These are phyloP conservation scores for Chlorella sp. DNA, from an alignment of 139 green algal genomes.

Conservation along the genomic window DNA sequence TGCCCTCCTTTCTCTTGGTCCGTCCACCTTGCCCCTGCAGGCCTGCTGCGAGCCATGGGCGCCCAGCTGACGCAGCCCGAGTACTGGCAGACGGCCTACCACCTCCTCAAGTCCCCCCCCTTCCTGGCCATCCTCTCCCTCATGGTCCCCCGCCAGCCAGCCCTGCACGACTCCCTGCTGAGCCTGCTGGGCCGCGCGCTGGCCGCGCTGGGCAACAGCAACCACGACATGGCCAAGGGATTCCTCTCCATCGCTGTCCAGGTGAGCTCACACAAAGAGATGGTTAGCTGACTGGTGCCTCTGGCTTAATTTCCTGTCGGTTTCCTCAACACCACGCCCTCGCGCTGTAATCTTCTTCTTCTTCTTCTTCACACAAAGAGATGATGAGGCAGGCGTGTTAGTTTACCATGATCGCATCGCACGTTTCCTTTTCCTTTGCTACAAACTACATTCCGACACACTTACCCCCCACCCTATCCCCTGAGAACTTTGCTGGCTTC, in stretches of 20 bases:
- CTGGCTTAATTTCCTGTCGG: too few relatives aligned
- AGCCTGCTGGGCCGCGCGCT: constrained; percentile 39
- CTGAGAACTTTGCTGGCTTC: too few relatives aligned
- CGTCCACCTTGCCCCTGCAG: neutral
- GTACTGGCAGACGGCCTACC: constrained; percentile 53
- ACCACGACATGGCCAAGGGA: constrained; percentile 42
- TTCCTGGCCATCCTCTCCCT: constrained; percentile 50
- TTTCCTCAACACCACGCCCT: too few relatives aligned
- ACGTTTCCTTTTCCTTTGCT: too few relatives aligned
- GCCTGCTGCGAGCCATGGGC: constrained; percentile 44
- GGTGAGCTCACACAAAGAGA: neutral
- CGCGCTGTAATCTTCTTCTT: too few relatives aligned
- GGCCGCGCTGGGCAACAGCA: constrained; percentile 46
- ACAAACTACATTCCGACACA: too few relatives aligned
- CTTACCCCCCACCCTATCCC: too few relatives aligned
- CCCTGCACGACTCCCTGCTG: constrained; percentile 44
- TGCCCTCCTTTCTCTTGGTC: too few relatives aligned
- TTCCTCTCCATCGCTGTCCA: constrained; percentile 47
- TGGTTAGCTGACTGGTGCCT: neutral
- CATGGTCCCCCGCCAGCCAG: constrained; percentile 49
- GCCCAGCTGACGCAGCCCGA: constrained; percentile 25
- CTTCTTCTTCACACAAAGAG: too few relatives aligned
- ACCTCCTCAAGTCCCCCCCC: constrained; percentile 43
- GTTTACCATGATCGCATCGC: too few relatives aligned
- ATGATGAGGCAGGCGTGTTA: too few relatives aligned